Conservation (phyloP, 2,329 filamentous ascomycete species). For the Aureobasidium lini region DNA sequence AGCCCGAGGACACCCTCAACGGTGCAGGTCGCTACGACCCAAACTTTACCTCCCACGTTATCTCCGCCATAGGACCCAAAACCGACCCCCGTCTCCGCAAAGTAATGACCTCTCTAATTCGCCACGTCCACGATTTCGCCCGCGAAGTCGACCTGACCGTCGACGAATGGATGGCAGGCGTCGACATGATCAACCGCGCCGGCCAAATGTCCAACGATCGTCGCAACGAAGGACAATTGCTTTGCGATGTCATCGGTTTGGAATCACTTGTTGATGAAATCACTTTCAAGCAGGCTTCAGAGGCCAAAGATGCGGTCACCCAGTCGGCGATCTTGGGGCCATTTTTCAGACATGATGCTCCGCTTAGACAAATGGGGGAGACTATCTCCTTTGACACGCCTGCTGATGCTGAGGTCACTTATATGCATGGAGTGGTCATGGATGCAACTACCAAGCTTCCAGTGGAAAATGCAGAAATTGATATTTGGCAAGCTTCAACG, state of each 20-base stretch:
- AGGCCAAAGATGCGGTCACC: conserved; percentile 48
- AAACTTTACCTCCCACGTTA: conserved; percentile 29
- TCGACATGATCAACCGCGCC: conserved; percentile 53
- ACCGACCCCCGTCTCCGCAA: conserved; percentile 26
- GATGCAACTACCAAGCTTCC: conserved; percentile 56
- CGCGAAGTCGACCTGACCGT: conserved; percentile 52
- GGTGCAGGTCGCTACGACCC: conserved; percentile 20
- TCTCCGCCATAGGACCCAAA: conserved; percentile 30
- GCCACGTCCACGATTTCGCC: conserved; percentile 53
- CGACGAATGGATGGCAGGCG: conserved; percentile 51
- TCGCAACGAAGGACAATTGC: conserved; percentile 56
- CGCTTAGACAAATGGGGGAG: conserved; percentile 60
- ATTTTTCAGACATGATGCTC: conserved; percentile 72
- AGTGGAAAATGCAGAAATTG: conserved; percentile 58
- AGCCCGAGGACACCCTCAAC: conserved; percentile 10
- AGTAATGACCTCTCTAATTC: conserved; percentile 44
- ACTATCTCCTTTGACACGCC: conserved; percentile 52
- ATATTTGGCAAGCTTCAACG: conserved; percentile 73
- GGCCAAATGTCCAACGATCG: conserved; percentile 56
- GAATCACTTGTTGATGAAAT: conserved; percentile 69
- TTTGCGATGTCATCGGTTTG: conserved; percentile 52
- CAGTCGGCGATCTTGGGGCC: conserved; percentile 76
- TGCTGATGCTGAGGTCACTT: conserved; percentile 47
- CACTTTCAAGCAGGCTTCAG: conserved; percentile 57
- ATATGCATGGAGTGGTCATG: conserved; percentile 57